phyloP scores from a whole-genome alignment of 2,329 filamentous ascomycete species.

The Alternaria arbusti region DNA sequence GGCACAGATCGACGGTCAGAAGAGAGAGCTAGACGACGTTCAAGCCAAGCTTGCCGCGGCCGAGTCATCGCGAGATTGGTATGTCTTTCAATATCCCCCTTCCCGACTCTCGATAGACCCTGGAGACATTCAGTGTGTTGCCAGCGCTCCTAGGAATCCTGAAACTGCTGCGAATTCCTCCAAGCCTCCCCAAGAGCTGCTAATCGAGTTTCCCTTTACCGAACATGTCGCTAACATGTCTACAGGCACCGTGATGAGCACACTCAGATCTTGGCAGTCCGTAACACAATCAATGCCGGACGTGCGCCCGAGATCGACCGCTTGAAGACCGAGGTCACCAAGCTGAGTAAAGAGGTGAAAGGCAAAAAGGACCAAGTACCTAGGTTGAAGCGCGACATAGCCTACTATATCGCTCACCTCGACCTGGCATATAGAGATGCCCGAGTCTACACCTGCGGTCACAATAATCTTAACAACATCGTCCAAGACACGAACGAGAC shows the following conservation, averaged over 20 bases:
- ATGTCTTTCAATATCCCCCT: neutral
- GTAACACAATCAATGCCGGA: neutral
- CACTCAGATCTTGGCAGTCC: neutral
- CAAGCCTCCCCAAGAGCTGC: neutral
- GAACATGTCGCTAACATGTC: neutral
- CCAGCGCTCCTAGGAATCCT: too few relatives aligned
- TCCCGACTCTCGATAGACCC: too few relatives aligned
- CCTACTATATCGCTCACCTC: slow-evolving; percentile 3
- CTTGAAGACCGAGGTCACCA: neutral
- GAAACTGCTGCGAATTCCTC: too few relatives aligned
- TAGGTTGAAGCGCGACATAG: neutral
- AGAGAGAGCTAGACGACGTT: neutral
- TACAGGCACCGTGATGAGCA: neutral
- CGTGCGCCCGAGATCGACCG: neutral
- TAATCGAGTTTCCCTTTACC: neutral
- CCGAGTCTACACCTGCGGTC: slow-evolving; percentile 13
- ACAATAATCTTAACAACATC: neutral
- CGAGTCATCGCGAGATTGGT: neutral
- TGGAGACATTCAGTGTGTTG: too few relatives aligned
- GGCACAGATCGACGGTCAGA: neutral
- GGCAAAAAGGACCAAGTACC: neutral
- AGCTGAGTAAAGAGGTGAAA: neutral
- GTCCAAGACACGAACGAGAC: neutral
- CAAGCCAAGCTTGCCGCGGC: neutral
- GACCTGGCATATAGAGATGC: slow-evolving; percentile 4